phyloP scores from a whole-genome alignment of 1,139 yeast species.

The Debaryomycetaceae sp. region DNA sequence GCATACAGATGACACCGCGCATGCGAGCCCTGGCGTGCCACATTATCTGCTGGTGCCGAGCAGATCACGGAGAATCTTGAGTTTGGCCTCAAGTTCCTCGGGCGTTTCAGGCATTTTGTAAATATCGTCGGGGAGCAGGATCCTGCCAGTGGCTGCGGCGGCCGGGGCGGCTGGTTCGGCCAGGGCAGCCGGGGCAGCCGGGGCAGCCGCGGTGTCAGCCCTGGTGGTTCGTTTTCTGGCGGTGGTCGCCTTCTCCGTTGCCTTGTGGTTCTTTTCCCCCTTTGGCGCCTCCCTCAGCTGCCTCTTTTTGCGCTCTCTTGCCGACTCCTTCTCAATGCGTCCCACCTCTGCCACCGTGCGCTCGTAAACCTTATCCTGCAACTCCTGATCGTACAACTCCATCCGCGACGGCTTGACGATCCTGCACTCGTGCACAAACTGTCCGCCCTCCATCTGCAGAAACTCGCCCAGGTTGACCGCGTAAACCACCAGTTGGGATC shows the following conservation, averaged over 20 bases:
- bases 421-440: slow-evolving; percentile 68
- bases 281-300: slow-evolving; percentile 10
- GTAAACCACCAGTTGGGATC: slow-evolving; percentile 73
- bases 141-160: too few relatives aligned
- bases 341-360: slow-evolving; percentile 55
- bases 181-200: too few relatives aligned
- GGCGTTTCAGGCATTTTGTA: slow-evolving; percentile 27
- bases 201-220: slow-evolving; percentile 9
- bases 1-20: too few relatives aligned
- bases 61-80: slow-evolving; percentile 18
- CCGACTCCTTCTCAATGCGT: slow-evolving; percentile 64
- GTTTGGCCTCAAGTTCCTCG: slow-evolving; percentile 33
- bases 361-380: slow-evolving; percentile 62
- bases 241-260: slow-evolving; percentile 10
- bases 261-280: slow-evolving; percentile 15
- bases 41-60: too few relatives aligned
- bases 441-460: slow-evolving; percentile 55
- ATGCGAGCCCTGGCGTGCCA: too few relatives aligned
- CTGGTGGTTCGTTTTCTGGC: too few relatives aligned
- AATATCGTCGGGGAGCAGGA: slow-evolving; percentile 21
- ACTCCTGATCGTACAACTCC: slow-evolving; percentile 58
- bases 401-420: slow-evolving; percentile 54
- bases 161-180: too few relatives aligned
- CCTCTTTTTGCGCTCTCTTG: slow-evolving; percentile 42
- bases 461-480: slow-evolving; percentile 73